Evolutionary conservation across 345 rosid species (phyloP), one percentile per base, ranked within the genome.

Genomic region (Clarkia xantiana): DNA sequence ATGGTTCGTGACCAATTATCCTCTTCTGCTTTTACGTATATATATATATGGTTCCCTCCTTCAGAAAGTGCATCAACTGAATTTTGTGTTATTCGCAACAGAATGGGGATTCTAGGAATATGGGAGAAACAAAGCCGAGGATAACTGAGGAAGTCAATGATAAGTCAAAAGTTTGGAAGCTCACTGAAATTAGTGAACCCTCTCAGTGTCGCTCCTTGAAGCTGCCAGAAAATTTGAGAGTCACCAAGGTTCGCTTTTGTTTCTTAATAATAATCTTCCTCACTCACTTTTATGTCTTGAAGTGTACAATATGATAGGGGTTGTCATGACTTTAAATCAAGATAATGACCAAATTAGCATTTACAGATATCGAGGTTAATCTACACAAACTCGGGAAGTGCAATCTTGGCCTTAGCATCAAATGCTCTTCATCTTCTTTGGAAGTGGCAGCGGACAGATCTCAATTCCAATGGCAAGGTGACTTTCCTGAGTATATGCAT

Each of bases 391-490:
- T 76, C 84, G 42, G 97, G 84, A 48, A 71, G 55, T 66, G 88
- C 91, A 42, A 71, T 90, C 63, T 73, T 90, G 78, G 94, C 91
- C 42, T 73, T 90, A 39, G 84, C 91, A 47, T 74, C 79, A 22
- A 79, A 71, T 59, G 94, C 94, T 45, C 61, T 63, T 43, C 89
- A 79, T 67, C 80, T 71, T 66, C 72, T 84, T 18, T 80, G 94
- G 91, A 84, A 80, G 61, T 88, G 91, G 91, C 12, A 59, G 51
- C 71, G 72, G 42, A 82, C 51, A 67, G 94, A 82, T 40, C 84
- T 78, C 53, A 88, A 84, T 62, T 86, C 83, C n/a, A 62, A 69
- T 47, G 97, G 89, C 60, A 84, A 81, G 86, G 97, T 88, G 65
- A 42, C 44, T 22, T 22, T 22, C 3, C 25, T 22, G 36, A 29